These are phyloP conservation scores for Sanghuangporus weigelae DNA, from an alignment of 1,284 basidiomycete species.

Conservation along the genomic window DNA sequence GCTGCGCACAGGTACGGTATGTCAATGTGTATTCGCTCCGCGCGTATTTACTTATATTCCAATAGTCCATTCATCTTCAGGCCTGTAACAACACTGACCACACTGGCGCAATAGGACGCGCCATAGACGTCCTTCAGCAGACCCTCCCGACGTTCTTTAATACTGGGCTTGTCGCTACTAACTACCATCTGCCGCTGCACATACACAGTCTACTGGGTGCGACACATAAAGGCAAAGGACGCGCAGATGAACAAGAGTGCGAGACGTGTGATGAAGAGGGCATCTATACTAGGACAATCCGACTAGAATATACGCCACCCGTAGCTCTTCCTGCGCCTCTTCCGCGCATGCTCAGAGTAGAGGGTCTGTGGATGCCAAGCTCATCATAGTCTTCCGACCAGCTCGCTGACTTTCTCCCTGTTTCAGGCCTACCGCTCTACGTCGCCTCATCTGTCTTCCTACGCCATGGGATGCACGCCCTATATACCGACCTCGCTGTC, in stretches of 20 bases:
- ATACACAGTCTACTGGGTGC: slow-evolving; percentile 30
- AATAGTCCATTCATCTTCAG: neutral
- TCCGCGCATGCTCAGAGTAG: slow-evolving; percentile 58
- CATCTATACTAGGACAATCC: slow-evolving; percentile 52
- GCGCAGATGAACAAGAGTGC: slow-evolving; percentile 1
- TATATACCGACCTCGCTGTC: slow-evolving; percentile 62
- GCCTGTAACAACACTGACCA: neutral
- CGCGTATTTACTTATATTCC: neutral
- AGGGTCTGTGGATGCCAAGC: slow-evolving; percentile 40
- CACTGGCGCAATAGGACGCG: slow-evolving; percentile 45
- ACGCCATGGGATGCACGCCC: slow-evolving; percentile 65
- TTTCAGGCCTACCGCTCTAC: slow-evolving; percentile 61
- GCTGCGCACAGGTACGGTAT: slow-evolving; percentile 26
- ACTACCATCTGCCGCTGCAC: slow-evolving; percentile 13
- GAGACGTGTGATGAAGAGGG: slow-evolving; percentile 22
- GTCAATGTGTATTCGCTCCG: neutral
- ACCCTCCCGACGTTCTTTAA: slow-evolving; percentile 72
- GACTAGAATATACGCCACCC: slow-evolving; percentile 62
- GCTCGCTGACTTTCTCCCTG: too few relatives aligned
- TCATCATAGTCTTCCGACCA: neutral
- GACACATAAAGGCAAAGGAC: slow-evolving; percentile 13
- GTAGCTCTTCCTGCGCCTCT: slow-evolving; percentile 59
- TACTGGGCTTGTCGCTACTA: slow-evolving; percentile 53
- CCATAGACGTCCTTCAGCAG: slow-evolving; percentile 59
- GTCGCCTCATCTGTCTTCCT: slow-evolving; percentile 63